A percentile compares a stretch with the other conserved stretches of the same genome.
These are phyloP conservation scores for Diplocarpon rosae DNA, from an alignment of 2,329 filamentous ascomycete genomes.

Conservation along the genomic window DNA sequence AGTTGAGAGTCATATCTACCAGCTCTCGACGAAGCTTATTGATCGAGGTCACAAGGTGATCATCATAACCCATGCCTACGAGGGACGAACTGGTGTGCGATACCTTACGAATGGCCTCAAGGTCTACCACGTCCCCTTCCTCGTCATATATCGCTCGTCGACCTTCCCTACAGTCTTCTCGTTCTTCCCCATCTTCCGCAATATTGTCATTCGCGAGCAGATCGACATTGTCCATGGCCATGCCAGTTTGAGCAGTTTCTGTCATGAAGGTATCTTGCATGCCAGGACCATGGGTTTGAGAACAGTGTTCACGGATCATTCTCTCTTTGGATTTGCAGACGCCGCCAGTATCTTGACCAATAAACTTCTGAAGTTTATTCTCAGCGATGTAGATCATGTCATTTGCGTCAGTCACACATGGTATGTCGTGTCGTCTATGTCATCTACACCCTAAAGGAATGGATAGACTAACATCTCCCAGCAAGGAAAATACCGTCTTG, in stretches of 20 bases:
- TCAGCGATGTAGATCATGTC: constrained; percentile 96
- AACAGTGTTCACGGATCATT: constrained; percentile 96
- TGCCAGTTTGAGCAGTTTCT: constrained; percentile 82
- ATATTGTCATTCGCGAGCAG: constrained; percentile 86
- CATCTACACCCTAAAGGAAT: not conserved
- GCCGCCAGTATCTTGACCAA: constrained; percentile 93
- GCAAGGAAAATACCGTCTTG: constrained; percentile 96
- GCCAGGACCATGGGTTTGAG: constrained; percentile 91
- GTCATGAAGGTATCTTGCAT: constrained; percentile 89
- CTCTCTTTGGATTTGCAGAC: constrained; percentile 93
- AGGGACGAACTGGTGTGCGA: constrained; percentile 79
- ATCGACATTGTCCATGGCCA: constrained; percentile 99
- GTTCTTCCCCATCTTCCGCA: constrained; percentile 94
- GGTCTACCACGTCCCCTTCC: constrained; percentile 94
- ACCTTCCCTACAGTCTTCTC: constrained; percentile 97
- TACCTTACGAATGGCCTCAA: constrained; percentile 97
- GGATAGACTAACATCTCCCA: constrained; percentile 31
- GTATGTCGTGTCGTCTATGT: constrained; percentile 34
- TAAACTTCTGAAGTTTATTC: constrained; percentile 87
- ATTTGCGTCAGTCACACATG: constrained; percentile 98
- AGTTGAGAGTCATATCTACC: constrained; percentile 97
- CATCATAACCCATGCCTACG: constrained; percentile 91
- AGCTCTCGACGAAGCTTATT: constrained; percentile 89
- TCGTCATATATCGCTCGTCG: constrained; percentile 86
- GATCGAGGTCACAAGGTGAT: constrained; percentile 97